phyloP scores from a whole-genome alignment of 352 stramenopile genomes.

The Plasmopara halstedii region DNA sequence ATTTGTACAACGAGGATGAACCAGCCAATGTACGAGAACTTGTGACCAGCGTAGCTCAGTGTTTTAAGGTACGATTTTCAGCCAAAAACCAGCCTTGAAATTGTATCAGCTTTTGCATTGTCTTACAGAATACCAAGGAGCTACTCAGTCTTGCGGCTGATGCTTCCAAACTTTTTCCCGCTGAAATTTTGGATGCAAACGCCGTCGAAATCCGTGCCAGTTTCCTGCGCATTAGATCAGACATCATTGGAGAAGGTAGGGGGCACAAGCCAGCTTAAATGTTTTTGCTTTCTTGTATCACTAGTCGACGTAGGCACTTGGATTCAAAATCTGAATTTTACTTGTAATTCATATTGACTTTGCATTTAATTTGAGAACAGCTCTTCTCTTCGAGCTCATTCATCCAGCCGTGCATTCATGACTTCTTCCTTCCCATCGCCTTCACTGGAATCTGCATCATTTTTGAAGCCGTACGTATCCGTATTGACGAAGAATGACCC shows the following conservation, averaged over 20 bases:
- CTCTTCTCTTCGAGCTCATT: slow-evolving; percentile 2
- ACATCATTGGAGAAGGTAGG: slow-evolving; percentile 26
- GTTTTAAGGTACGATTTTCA: slow-evolving; percentile 58
- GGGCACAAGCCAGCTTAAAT: slow-evolving; percentile 1
- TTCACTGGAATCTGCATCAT: slow-evolving; percentile 3
- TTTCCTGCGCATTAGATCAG: slow-evolving; percentile 52
- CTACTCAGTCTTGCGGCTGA: slow-evolving; percentile 79
- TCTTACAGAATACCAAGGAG: slow-evolving; percentile 64
- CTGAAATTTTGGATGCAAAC: slow-evolving; percentile 73
- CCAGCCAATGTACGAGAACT: slow-evolving; percentile 53
- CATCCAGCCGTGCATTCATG: not conserved
- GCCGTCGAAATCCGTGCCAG: slow-evolving; percentile 41
- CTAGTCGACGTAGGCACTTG: not conserved
- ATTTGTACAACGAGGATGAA: slow-evolving; percentile 76
- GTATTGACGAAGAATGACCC: slow-evolving; percentile 20
- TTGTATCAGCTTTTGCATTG: not conserved
- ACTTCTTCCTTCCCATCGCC: not conserved
- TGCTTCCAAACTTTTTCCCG: slow-evolving; percentile 59
- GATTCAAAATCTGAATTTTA: not conserved
- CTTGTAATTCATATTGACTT: slow-evolving; percentile 12
- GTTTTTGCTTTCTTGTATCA: not conserved
- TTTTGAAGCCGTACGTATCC: slow-evolving; percentile 3
- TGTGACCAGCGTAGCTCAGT: slow-evolving; percentile 37
- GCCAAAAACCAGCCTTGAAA: too few relatives aligned
- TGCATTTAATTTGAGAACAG: slow-evolving; percentile 13